A percentile compares a stretch with the other conserved stretches of the same genome.
Conservation (phyloP, 768 basidiomycete species). For the Floccularia luteovirens region DNA sequence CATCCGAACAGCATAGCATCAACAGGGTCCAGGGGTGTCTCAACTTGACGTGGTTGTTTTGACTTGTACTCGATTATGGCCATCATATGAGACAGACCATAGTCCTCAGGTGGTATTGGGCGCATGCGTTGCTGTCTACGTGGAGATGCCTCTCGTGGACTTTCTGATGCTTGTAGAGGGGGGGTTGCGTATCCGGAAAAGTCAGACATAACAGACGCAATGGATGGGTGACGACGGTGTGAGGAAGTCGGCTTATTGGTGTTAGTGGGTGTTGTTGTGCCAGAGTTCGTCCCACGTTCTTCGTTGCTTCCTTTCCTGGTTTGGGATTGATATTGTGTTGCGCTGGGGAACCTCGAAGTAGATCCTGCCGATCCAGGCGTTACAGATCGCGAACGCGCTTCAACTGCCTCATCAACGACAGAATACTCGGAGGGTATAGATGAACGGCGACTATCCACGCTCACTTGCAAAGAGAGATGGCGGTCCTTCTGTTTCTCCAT, state of each 20-base stretch:
- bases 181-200: slow-evolving; percentile 43
- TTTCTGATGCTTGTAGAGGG: slow-evolving; percentile 12
- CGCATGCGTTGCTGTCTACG: slow-evolving; percentile 36
- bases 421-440: slow-evolving; percentile 53
- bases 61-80: slow-evolving; percentile 74
- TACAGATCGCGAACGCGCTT: slow-evolving; percentile 28
- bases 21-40: slow-evolving; percentile 39
- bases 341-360: slow-evolving; percentile 13
- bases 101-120: slow-evolving; percentile 69
- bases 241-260: slow-evolving; percentile 15
- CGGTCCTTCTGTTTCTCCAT: slow-evolving; percentile 43
- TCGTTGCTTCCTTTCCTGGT: background rate
- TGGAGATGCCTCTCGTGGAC: slow-evolving; percentile 16
- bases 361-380: slow-evolving; percentile 32
- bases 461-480: slow-evolving; percentile 17
- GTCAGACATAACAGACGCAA: slow-evolving; percentile 70
- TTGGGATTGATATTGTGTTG: slow-evolving; percentile 7
- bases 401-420: slow-evolving; percentile 27
- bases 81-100: slow-evolving; percentile 83
- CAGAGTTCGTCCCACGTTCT: background rate
- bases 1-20: slow-evolving; percentile 71
- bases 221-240: slow-evolving; percentile 54
- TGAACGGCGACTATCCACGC: slow-evolving; percentile 18
- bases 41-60: slow-evolving; percentile 22
- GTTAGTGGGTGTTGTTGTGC: slow-evolving; percentile 25